These are phyloP conservation scores for Nitzschia putrida DNA, from an alignment of 108 stramenopile species.

Conservation along the genomic window DNA sequence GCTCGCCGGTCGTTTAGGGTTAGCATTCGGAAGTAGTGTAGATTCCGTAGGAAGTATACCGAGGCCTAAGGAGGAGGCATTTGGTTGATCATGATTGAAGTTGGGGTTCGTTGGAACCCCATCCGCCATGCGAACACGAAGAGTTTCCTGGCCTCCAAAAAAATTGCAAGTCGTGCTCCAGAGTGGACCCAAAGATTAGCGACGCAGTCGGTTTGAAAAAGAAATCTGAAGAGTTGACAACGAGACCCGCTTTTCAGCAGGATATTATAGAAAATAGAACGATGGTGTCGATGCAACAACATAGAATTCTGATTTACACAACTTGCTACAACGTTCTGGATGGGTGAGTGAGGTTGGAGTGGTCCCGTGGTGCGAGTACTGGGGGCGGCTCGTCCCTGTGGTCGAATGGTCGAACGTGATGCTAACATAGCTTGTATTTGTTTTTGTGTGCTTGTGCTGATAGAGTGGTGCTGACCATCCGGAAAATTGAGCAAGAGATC, in stretches of 20 bases:
- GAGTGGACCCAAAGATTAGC: neutral
- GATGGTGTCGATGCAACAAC: constrained; percentile 12
- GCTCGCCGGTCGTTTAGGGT: neutral
- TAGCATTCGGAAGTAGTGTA: neutral
- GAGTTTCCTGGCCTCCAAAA: constrained; percentile 1
- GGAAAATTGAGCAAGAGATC: constrained; percentile 68
- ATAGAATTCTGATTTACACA: constrained; percentile 56
- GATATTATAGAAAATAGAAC: neutral
- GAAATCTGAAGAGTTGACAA: neutral
- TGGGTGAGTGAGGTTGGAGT: constrained; percentile 47
- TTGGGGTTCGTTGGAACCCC: neutral
- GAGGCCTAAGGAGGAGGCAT: neutral
- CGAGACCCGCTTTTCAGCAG: neutral
- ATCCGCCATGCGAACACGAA: constrained; percentile 4
- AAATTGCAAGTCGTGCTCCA: neutral
- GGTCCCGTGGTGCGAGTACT: neutral
- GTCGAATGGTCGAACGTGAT: neutral
- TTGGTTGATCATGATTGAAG: neutral
- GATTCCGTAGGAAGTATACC: neutral
- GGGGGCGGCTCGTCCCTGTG: neutral
- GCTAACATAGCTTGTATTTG: neutral
- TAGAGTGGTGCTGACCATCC: constrained; percentile 67
- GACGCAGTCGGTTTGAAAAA: neutral
- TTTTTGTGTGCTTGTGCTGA: constrained; percentile 1
- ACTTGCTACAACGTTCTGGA: constrained; percentile 71